Evolutionary conservation across 169 alveolate species (phyloP), one percentile per base, ranked within the genome.

Genomic region (Eimeria nieschulzi): DNA sequence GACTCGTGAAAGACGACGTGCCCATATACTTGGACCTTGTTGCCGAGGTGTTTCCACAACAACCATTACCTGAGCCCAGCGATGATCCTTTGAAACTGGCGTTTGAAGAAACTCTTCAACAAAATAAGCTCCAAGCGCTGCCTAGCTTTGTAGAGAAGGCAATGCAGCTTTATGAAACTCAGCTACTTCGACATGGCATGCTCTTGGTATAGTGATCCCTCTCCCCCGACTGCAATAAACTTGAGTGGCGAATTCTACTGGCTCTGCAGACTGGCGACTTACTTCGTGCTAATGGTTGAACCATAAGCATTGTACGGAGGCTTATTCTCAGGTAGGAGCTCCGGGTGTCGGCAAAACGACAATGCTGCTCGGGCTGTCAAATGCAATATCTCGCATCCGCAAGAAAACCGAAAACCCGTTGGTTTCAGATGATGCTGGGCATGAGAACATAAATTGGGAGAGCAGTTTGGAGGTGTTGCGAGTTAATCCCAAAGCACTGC

Each of bases 401-500:
- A 51, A 23, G 19, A 82, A 82, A 54, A 0, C 21, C 13, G 64
- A 63, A 19, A 63, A 25, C 13, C 19, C 68, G 33, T 9, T 39
- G 6, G 9, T 59, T 63, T 25, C 51, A 33, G 78, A 23, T 15
- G 39, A 21, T 26, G 23, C 61, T 19, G 78, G 63, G 5, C 21
- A 82, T 59, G 78, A 33, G 5, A 6, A 54, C 46, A 9, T 12
- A 5, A 51, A 15, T 1, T 26, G 1, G 15, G 26, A 26, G 64
- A 15, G 73, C 19, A 59, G 19, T 12, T 82, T 73, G 25, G 78
- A 82, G 19, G 83, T 86, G 64, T 25, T 86, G 33, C 92, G 84
- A n/a, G 96, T 98, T 96, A 97, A 97, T 85, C 99, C 99, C 7
- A 98, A 98, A 93, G 96, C 98, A 7, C 97, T 98, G 98, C 98